Evolutionary conservation across 345 rosid species (phyloP).

Genomic region (Eucalyptus viminalis): DNA sequence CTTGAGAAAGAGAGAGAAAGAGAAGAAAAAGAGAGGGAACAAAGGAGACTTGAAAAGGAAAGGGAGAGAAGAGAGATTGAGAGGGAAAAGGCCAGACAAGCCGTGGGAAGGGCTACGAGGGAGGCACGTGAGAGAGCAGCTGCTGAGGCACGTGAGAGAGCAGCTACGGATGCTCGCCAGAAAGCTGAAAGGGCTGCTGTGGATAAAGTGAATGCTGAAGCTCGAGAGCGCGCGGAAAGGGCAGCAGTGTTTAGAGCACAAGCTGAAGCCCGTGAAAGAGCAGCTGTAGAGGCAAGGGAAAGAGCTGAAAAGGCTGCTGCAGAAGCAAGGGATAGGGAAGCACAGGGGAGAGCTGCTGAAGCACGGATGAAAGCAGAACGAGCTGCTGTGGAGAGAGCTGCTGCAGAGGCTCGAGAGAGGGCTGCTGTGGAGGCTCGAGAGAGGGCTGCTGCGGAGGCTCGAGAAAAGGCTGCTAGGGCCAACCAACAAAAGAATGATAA

Average conservation of each 20-base stretch:
- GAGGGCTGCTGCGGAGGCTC: conserved; percentile 57
- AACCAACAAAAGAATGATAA: conserved; percentile 47
- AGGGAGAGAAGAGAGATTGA: conserved; percentile 55
- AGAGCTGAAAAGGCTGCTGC: conserved; percentile 85
- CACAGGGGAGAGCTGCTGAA: conserved; percentile 20
- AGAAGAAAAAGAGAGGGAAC: conserved; percentile 60
- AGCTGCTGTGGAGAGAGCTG: conserved; percentile 62
- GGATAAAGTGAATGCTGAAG: conserved; percentile 59
- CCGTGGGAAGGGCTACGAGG: conserved; percentile 95
- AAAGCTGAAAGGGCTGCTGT: conserved; percentile 91
- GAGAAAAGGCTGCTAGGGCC: conserved; percentile 49
- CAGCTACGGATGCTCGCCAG: conserved; percentile 67
- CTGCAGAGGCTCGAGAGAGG: conserved; percentile 38
- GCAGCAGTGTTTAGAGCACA: conserved; percentile 90
- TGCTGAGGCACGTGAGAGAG: conserved; percentile 72
- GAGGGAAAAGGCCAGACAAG: conserved; percentile 84
- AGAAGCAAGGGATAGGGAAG: conserved; percentile 67
- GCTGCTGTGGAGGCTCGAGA: conserved; percentile 72
- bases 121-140: conserved; percentile 87
- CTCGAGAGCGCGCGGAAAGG: conserved; percentile 87
- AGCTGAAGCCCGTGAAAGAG: conserved; percentile 97
- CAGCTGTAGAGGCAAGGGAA: conserved; percentile 76
- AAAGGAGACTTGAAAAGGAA: conserved; percentile 51
- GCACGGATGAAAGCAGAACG: conserved; percentile 53
- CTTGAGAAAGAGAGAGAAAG: conserved; percentile 55